Percentiles rank a stretch among this genome's conserved stretches.
phyloP scores from a whole-genome alignment of 2,329 filamentous ascomycete species.

The Fusarium kyushuense region DNA sequence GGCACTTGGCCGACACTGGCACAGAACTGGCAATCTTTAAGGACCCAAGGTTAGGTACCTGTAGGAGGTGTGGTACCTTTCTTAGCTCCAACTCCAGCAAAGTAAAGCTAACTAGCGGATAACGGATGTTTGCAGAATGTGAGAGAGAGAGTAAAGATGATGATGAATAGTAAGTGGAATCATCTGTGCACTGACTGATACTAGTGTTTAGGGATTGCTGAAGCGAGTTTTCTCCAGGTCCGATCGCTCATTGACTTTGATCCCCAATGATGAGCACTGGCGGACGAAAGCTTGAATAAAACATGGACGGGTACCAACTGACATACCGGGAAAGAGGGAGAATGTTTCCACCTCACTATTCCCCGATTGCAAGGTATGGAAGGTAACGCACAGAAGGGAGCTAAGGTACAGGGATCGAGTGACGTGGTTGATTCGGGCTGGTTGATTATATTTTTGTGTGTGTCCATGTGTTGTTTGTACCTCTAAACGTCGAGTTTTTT shows the following conservation, averaged over 20 bases:
- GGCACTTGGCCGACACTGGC: conserved; percentile 12
- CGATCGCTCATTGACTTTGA: neutral
- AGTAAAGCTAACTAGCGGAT: conserved; percentile 1
- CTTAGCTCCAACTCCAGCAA: neutral
- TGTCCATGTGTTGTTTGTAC: conserved; percentile 9
- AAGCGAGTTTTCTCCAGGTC: conserved; percentile 18
- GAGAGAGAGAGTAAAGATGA: conserved; percentile 9
- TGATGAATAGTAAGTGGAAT: neutral
- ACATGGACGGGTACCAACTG: conserved; percentile 12
- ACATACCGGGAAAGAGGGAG: neutral
- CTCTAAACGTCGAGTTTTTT: conserved; percentile 4
- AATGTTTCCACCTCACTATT: conserved; percentile 41
- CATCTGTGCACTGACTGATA: conserved; percentile 27
- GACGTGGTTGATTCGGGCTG: conserved; percentile 43
- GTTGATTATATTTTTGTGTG: conserved; percentile 11
- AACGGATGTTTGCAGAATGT: conserved; percentile 13
- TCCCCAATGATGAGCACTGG: conserved; percentile 8
- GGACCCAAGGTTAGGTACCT: neutral
- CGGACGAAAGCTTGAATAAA: neutral
- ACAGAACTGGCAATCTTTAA: neutral
- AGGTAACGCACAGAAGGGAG: conserved; percentile 14
- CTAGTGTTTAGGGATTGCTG: conserved; percentile 27
- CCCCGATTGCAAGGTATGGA: conserved; percentile 28
- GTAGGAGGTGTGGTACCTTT: conserved; percentile 1
- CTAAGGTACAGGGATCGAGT: conserved; percentile 32